Base-by-base conservation (phyloP, 73 alveolate genomes). In the Paraurostyla sp. region DNA sequence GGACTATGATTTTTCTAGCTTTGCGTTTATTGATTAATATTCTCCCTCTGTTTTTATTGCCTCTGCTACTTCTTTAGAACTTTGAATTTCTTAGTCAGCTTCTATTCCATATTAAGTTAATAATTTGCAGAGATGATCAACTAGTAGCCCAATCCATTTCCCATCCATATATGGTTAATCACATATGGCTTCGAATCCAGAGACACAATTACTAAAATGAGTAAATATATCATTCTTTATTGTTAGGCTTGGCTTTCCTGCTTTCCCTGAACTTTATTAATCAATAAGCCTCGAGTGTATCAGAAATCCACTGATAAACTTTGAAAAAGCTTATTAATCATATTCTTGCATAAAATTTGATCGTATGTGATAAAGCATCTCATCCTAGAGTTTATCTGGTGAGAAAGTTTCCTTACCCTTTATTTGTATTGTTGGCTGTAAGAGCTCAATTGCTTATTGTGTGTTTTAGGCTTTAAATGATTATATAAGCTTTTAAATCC, bases 111-210 rank as follows among this genome's bases (percentile, higher is more conserved):
- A 78, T 0, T 49, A 3, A 29, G 52, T 51, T 16, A 78, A n/a
- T 30, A 78, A 45, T 35, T 38, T 78, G 43, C 89, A 78, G 6
- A 78, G 23, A 36, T 52, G 89, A 35, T 78, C 89, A 9, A 78
- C 46, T 0, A 78, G 41, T 51, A 35, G 59, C 27, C 80, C 89
- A 18, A 52, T 54, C 89, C 89, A 78, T 54, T 36, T 78, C 6
- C 89, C 89, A 78, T 78, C 89, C 9, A 78, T 29, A 51, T 18
- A 52, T 25, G 63, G 63, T 46, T n/a, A n/a, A 15, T 78, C 76
- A 36, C 76, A 51, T 3, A 54, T 51, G 4, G 23, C 4, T 20
- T 36, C 63, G 59, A 78, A 78, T 36, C 80, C 89, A 3, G 38
- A 23, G 59, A 78, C 49, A 2, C 68, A 45, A 38, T 18, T 27